Evolutionary conservation across 495 filamentous ascomycete genomes (phyloP), one percentile per base, ranked within the genome.

Genomic region (Aspergillus sparsus): DNA sequence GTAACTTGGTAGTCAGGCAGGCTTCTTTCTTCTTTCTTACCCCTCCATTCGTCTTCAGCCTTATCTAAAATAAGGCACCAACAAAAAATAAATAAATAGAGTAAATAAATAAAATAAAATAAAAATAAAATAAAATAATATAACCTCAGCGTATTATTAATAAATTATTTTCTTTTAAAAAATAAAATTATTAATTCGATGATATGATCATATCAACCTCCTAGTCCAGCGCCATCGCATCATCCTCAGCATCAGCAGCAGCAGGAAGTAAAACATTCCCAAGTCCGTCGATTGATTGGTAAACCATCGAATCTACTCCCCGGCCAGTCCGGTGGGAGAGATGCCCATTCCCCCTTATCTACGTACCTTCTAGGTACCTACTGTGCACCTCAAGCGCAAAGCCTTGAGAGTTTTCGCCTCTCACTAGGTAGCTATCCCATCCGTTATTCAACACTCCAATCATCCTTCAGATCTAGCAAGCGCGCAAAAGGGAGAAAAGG

Each of bases 11-110:
- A 15, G n/a, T n/a, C n/a, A n/a, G n/a, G n/a, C 21, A 27, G 21
- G 21, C 21, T 27, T 27, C 21, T 27, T 27, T 27, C 21, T 27
- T 27, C 21, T 27, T 27, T 27, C 21, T 27, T 8, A 47, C 44
- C 44, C 44, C 44, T 47, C 44, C 21, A 27, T 27, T 27, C 21
- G 21, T 27, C 27, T 47, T 47, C 44, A 47, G 44, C 44, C 44
- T 47, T 47, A 47, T 47, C 44, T 16, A 47, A 46, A 47, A 47
- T 47, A 47, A 47, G 44, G n/a, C 44, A 15, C n/a, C 44, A 47
- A 47, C 13, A 5, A 13, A 13, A 13, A 46, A 42, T 6, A 11
- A 42, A 11, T 5, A 42, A 42, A 5, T 11, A 8, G 10, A 41
- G 7, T 3, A 7, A 41, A 41, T 46, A 16, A 46, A n/a, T n/a